Percentiles rank a stretch among this genome's conserved stretches.
Conservation (phyloP, 2,329 filamentous ascomycete genomes). For the Ascochyta fabae region DNA sequence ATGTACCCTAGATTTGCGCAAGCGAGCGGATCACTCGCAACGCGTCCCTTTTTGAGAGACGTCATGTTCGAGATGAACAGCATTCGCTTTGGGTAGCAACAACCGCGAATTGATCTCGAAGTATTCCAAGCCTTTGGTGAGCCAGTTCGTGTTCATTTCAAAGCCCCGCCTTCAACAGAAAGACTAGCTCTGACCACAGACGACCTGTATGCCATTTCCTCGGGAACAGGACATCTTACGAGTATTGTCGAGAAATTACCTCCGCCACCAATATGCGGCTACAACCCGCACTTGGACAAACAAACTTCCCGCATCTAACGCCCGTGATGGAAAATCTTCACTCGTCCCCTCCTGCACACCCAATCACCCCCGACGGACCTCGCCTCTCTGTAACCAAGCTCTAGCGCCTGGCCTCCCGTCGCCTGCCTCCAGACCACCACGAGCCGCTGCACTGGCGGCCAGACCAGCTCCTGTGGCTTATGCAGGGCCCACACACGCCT, state of each 20-base stretch:
- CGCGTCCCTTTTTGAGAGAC: not conserved
- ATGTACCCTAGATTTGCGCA: slow-evolving; percentile 5
- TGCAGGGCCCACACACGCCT: slow-evolving; percentile 9
- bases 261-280: not conserved
- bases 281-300: not conserved
- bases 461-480: slow-evolving; percentile 4
- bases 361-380: slow-evolving; percentile 10
- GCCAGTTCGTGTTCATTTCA: not conserved
- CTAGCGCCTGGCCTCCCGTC: slow-evolving; percentile 8
- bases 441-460: not conserved
- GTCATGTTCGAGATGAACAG: slow-evolving; percentile 7
- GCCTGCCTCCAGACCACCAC: slow-evolving; percentile 6
- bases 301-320: slow-evolving; percentile 1
- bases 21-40: slow-evolving; percentile 1
- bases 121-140: not conserved
- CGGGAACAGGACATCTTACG: not conserved
- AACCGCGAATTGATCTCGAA: not conserved
- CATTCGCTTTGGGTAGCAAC: not conserved
- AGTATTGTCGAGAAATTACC: slow-evolving; percentile 2
- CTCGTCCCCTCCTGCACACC: not conserved
- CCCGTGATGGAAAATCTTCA: not conserved
- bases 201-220: not conserved
- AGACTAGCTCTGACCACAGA: not conserved
- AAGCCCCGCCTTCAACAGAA: not conserved
- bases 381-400: slow-evolving; percentile 6